Evolutionary conservation across 2,329 filamentous ascomycete genomes (phyloP), one percentile per base, ranked within the genome.

Genomic region (Penicillium digitatum): DNA sequence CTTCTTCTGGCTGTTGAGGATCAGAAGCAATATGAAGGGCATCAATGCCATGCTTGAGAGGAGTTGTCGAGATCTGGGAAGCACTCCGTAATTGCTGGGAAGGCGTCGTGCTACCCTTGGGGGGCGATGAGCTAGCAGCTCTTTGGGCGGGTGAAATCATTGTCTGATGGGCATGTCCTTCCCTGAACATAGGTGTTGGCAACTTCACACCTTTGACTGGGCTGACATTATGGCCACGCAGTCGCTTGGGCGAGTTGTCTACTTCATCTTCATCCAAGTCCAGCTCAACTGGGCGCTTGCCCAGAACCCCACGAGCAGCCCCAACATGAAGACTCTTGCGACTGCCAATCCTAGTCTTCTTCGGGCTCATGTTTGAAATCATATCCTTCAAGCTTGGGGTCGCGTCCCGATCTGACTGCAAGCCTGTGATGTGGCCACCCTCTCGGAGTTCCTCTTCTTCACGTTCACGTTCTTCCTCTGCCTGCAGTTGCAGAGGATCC

Each of bases 311-410:
- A 58, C 78, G 84, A 14, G 88, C 88, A 63, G 87, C 88, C 38
- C 88, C 88, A 20, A 90, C 83, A 60, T 88, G 86, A 47, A 92
- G 77, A 67, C 88, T 92, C 74, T 92, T 92, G 38, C 88, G 84
- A 14, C 84, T 84, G 53, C 80, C 84, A 7, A 88, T 62, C 6
- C 74, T 78, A 51, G 83, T 86, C 70, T 90, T 89, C 72, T 88
- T 89, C 0, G 89, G 89, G 24, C 87, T 90, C 59, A 93, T 78
- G 54, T 84, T 88, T 57, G 87, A 81, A 57, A 93, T 93, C 82
- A 90, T 87, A 60, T 90, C 87, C 59, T 84, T 87, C 40, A 93
- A 74, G 58, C 84, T 89, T 34, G 85, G 72, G 0, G 87, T 88
- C 3, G 77, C 78, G 59, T 89, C 87, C 44, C 78, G 81, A 32